phyloP scores from a whole-genome alignment of 768 basidiomycete species.

The Mycena albidolilacea region DNA sequence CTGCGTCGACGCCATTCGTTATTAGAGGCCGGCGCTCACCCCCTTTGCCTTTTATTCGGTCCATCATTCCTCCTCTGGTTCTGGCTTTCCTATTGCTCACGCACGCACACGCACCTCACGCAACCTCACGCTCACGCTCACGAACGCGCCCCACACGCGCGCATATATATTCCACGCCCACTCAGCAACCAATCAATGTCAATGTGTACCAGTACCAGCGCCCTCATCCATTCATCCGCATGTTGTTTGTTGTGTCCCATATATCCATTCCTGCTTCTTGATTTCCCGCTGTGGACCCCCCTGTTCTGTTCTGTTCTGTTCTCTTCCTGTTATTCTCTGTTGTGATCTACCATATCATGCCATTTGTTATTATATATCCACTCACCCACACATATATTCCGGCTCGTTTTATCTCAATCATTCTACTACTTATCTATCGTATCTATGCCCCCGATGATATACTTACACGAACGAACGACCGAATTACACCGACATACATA shows the following conservation, averaged over 20 bases:
- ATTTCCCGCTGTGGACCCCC: slow-evolving; percentile 30
- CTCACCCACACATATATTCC: slow-evolving; percentile 9
- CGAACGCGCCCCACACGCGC: slow-evolving; percentile 9
- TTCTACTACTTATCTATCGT: slow-evolving; percentile 18
- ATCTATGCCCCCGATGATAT: slow-evolving; percentile 26
- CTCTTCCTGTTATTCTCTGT: neutral
- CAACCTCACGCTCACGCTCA: slow-evolving; percentile 2
- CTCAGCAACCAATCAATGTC: slow-evolving; percentile 21
- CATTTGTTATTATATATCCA: slow-evolving; percentile 23
- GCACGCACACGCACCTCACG: slow-evolving; percentile 14
- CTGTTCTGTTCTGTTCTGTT: slow-evolving; percentile 8
- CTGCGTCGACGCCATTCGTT: slow-evolving; percentile 19
- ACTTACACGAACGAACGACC: slow-evolving; percentile 2
- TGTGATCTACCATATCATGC: neutral
- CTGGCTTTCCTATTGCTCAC: slow-evolving; percentile 16
- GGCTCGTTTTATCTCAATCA: slow-evolving; percentile 7
- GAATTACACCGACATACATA: slow-evolving; percentile 7
- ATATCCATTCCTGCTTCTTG: slow-evolving; percentile 26
- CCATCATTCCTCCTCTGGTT: neutral
- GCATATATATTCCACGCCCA: slow-evolving; percentile 32
- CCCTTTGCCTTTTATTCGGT: slow-evolving; percentile 9
- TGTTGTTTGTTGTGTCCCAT: slow-evolving; percentile 25
- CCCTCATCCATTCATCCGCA: slow-evolving; percentile 23
- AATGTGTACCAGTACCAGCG: slow-evolving; percentile 36
- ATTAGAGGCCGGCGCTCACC: slow-evolving; percentile 30